A percentile compares a stretch with the other conserved stretches of the same genome.
Conservation (phyloP, 352 stramenopile species). For the Pythium aristosporum region DNA sequence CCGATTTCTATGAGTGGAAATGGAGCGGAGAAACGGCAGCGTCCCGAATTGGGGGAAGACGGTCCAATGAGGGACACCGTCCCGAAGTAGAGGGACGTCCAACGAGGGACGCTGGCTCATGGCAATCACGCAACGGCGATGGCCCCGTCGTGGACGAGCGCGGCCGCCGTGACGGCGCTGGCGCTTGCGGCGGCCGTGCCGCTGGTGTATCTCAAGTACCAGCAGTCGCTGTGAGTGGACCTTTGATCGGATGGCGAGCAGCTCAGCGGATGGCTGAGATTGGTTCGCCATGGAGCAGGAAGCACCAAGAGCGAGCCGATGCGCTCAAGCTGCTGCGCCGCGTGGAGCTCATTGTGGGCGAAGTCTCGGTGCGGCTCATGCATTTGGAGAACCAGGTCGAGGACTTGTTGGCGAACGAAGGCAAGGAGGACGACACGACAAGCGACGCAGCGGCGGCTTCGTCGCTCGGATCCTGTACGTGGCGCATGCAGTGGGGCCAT, state of each 20-base stretch:
- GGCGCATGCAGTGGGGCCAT: neutral
- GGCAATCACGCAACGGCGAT: neutral
- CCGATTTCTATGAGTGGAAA: conserved; percentile 25
- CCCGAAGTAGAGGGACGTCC: too few species aligned
- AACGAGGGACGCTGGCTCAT: conserved; percentile 22
- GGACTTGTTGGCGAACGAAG: conserved; percentile 52
- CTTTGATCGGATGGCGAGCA: conserved; percentile 21
- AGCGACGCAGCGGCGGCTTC: conserved; percentile 30
- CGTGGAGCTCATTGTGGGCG: conserved; percentile 68
- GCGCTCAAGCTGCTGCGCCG: conserved; percentile 67
- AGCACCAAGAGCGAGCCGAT: conserved; percentile 38
- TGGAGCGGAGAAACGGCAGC: neutral
- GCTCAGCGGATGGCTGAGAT: neutral
- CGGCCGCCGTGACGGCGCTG: conserved; percentile 21
- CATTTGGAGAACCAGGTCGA: conserved; percentile 67
- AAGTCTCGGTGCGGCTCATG: conserved; percentile 64
- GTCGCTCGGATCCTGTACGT: conserved; percentile 69
- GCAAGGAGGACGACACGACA: conserved; percentile 16
- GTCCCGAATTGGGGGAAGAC: neutral
- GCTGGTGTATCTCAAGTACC: conserved; percentile 42
- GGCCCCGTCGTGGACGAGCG: conserved; percentile 23
- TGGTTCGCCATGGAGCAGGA: conserved; percentile 17
- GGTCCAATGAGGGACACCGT: conserved; percentile 16
- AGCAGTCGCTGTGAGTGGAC: conserved; percentile 33
- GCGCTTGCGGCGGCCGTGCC: conserved; percentile 28